A percentile compares a stretch with the other conserved stretches of the same genome.
Conservation (phyloP, 148 eudicot species). For the Fagopyrum tataricum region DNA sequence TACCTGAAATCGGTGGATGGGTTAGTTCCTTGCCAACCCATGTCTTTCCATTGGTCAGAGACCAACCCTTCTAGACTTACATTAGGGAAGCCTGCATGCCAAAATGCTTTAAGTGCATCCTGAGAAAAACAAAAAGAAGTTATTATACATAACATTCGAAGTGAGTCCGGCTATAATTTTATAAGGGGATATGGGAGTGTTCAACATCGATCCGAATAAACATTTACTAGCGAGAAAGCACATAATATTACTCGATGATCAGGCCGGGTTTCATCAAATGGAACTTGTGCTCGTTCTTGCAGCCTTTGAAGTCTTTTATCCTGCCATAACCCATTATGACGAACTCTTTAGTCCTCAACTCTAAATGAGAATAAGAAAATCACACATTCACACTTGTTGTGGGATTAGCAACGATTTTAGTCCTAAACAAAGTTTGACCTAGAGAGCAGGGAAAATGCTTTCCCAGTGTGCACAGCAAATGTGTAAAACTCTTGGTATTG, state of each 20-base stretch:
- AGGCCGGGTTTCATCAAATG: slow-evolving; percentile 54
- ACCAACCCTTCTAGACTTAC: slow-evolving; percentile 54
- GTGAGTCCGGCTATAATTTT: too few relatives aligned
- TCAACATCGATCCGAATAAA: not conserved
- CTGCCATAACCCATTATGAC: slow-evolving; percentile 20
- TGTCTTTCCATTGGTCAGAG: slow-evolving; percentile 92
- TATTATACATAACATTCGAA: not conserved
- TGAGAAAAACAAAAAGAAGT: slow-evolving; percentile 21
- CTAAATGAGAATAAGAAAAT: not conserved
- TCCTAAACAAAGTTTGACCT: not conserved
- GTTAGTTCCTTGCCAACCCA: slow-evolving; percentile 96
- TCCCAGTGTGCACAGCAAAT: not conserved
- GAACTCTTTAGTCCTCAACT: not conserved
- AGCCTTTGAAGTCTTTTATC: slow-evolving; percentile 62
- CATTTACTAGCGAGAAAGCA: not conserved
- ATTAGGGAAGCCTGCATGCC: slow-evolving; percentile 65
- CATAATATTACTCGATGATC: slow-evolving; percentile 62
- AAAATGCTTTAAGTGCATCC: slow-evolving; percentile 67
- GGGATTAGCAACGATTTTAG: not conserved
- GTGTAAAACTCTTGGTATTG: not conserved
- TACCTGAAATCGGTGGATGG: slow-evolving; percentile 97
- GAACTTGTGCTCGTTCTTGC: slow-evolving; percentile 43
- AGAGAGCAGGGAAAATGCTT: not conserved
- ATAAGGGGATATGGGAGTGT: too few relatives aligned
- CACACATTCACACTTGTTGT: not conserved